These are phyloP conservation scores for Arachnopeziza araneosa DNA, from an alignment of 2,329 filamentous ascomycete species.

Conservation along the genomic window DNA sequence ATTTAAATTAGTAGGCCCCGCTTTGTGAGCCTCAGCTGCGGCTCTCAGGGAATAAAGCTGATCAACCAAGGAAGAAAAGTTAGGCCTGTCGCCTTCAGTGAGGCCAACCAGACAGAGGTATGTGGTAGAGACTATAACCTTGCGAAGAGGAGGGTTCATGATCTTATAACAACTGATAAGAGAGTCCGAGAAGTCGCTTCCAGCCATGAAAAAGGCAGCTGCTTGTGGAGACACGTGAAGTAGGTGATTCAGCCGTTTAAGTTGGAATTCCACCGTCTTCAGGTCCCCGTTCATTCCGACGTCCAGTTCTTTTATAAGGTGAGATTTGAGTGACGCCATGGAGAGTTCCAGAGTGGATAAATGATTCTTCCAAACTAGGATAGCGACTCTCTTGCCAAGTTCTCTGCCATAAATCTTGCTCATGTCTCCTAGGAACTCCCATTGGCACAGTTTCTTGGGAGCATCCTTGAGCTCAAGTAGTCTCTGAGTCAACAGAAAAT, in stretches of 20 bases:
- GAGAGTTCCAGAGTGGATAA: conserved; percentile 46
- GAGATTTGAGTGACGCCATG: conserved; percentile 54
- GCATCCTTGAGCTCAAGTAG: conserved; percentile 43
- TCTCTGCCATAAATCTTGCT: conserved; percentile 62
- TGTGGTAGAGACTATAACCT: conserved; percentile 62
- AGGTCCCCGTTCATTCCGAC: conserved; percentile 51
- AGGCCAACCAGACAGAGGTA: conserved; percentile 73
- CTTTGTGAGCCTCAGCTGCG: conserved; percentile 59
- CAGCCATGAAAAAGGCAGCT: conserved; percentile 65
- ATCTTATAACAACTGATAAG: conserved; percentile 61
- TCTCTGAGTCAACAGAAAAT: conserved; percentile 59
- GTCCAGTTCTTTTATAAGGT: conserved; percentile 58
- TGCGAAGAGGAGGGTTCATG: conserved; percentile 58
- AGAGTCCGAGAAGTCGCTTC: conserved; percentile 82
- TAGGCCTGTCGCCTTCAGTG: conserved; percentile 59
- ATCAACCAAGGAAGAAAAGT: conserved; percentile 71
- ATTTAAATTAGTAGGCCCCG: conserved; percentile 49
- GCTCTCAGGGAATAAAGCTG: conserved; percentile 76
- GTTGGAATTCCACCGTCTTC: conserved; percentile 45
- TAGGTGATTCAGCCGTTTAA: conserved; percentile 58
- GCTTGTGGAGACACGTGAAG: conserved; percentile 54
- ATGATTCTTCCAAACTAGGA: conserved; percentile 48
- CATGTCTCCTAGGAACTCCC: conserved; percentile 64
- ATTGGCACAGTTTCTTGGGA: conserved; percentile 48
- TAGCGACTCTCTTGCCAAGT: conserved; percentile 44